phyloP scores from a whole-genome alignment of 2,329 filamentous ascomycete species.

The Trichoderma sp. region DNA sequence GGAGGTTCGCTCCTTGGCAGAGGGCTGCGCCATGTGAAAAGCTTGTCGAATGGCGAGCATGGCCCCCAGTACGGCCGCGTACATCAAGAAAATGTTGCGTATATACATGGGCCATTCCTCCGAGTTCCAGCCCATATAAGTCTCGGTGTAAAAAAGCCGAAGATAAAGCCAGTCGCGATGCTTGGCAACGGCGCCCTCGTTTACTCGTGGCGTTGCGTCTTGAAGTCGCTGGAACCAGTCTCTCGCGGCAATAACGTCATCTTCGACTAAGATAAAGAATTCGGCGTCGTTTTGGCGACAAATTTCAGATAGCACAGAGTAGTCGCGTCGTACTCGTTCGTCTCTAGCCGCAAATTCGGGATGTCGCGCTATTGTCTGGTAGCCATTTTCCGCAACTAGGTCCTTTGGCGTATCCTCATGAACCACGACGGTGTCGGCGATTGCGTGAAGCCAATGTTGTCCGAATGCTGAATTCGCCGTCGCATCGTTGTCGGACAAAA shows the following conservation, averaged over 20 bases:
- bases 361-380: constrained; percentile 30
- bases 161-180: constrained; percentile 40
- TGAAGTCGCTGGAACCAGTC: constrained; percentile 38
- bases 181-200: constrained; percentile 27
- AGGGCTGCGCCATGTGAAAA: neutral
- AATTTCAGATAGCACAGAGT: constrained; percentile 35
- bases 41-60: constrained; percentile 29
- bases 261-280: constrained; percentile 41
- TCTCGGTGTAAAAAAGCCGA: constrained; percentile 43
- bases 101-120: constrained; percentile 40
- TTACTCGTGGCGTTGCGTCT: constrained; percentile 33
- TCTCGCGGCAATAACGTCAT: constrained; percentile 40
- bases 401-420: constrained; percentile 32
- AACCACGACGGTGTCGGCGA: constrained; percentile 39
- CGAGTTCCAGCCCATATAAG: constrained; percentile 43
- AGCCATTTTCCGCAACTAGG: constrained; percentile 4
- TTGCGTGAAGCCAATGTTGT: constrained; percentile 37
- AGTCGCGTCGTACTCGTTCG: constrained; percentile 38
- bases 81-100: constrained; percentile 32
- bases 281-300: constrained; percentile 34
- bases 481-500: constrained; percentile 39
- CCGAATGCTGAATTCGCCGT: constrained; percentile 37
- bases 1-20: neutral
- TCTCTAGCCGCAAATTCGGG: constrained; percentile 30
- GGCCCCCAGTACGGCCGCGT: constrained; percentile 27